Evolutionary conservation across 148 eudicot genomes (phyloP).

Genomic region (Pouteria glomerata): DNA sequence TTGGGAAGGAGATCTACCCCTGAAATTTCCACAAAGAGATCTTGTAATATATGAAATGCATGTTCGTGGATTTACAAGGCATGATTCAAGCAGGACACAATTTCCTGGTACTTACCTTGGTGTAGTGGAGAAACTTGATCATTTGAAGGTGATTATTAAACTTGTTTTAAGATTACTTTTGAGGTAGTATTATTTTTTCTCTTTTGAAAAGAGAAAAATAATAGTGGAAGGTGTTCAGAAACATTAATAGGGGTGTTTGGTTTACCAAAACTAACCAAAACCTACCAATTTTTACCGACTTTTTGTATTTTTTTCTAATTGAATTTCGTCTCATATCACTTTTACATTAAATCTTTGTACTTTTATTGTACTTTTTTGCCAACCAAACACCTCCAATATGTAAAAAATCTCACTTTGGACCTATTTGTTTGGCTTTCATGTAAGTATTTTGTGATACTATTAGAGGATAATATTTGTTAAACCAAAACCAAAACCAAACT

Average conservation of each 20-base stretch:
- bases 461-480: no score
- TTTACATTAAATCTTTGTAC: no score
- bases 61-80: constrained; percentile 93
- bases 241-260: no score
- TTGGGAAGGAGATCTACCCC: constrained; percentile 97
- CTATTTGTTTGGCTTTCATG: neutral
- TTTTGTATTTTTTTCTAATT: no score
- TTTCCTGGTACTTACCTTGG: constrained; percentile 85
- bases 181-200: neutral
- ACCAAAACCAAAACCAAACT: no score
- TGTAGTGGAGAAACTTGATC: constrained; percentile 85
- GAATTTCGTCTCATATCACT: no score
- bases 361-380: no score
- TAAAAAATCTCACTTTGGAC: constrained; percentile 1
- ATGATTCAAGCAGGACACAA: constrained; percentile 64
- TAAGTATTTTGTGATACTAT: neutral
- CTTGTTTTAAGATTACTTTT: constrained; percentile 1
- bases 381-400: no score
- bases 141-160: constrained; percentile 61
- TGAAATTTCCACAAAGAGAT: constrained; percentile 67
- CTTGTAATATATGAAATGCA: constrained; percentile 94
- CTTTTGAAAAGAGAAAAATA: neutral
- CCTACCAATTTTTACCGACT: no score
- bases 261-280: no score
- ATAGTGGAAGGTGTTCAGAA: neutral